phyloP scores from a whole-genome alignment of 345 rosid genomes.

The Pistacia integerrima region DNA sequence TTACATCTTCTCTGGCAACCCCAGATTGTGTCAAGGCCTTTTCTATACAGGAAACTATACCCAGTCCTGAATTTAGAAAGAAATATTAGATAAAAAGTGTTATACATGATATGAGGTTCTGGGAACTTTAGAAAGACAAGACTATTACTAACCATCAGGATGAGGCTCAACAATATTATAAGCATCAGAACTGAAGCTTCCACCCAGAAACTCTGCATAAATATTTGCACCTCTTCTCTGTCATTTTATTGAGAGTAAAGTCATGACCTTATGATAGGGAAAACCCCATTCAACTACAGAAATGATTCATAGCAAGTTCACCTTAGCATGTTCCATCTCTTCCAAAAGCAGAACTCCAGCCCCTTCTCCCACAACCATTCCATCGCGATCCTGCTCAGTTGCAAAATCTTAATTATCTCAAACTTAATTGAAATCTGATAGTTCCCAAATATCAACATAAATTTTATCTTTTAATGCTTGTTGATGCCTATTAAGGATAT shows the following conservation, averaged over 20 bases:
- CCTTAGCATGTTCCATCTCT: constrained; percentile 67
- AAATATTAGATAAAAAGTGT: neutral
- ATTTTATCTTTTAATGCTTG: no score
- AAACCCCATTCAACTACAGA: neutral
- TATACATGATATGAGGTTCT: neutral
- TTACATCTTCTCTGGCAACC: constrained; percentile 53
- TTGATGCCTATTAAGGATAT: no score
- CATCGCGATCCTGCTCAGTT: constrained; percentile 52
- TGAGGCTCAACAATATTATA: constrained; percentile 57
- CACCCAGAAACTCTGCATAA: constrained; percentile 63
- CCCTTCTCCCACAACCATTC: constrained; percentile 70
- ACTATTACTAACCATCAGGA: constrained; percentile 42
- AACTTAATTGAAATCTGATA: neutral
- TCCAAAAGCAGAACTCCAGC: constrained; percentile 65
- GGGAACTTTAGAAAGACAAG: neutral
- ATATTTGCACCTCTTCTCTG: constrained; percentile 61
- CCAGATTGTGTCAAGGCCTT: constrained; percentile 51
- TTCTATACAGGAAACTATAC: constrained; percentile 54
- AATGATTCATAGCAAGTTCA: constrained; percentile 5
- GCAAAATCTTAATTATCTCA: neutral
- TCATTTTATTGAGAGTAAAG: neutral
- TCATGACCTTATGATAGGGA: neutral
- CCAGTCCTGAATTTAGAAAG: constrained; percentile 31
- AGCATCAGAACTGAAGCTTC: constrained; percentile 60
- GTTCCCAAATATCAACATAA: no score